Evolutionary conservation across 2,329 filamentous ascomycete genomes (phyloP), one percentile per base, ranked within the genome.

Genomic region (Fusarium chuoi): DNA sequence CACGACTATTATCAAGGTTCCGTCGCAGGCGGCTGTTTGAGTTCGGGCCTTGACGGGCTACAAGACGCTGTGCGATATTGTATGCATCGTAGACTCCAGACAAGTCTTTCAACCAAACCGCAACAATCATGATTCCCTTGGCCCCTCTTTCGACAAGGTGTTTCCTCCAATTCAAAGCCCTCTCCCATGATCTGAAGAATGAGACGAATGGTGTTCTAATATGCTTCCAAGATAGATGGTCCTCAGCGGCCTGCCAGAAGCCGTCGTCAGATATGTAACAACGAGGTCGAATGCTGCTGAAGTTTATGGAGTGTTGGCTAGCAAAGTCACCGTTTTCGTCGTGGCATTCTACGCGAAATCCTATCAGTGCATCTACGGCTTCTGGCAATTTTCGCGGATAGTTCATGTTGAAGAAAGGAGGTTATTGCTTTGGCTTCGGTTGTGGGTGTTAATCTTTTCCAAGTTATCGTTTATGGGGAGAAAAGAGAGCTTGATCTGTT

Each of bases 11-110:
- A 5, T 24, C 4, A 3, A 55, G 38, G 0, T 39, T 51, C 2
- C 1, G 5, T 26, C 30, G 20, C 15, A 26, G 22, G 1, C 0
- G 0, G 3, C 2, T 6, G 4, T 7, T 11, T 46, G 36, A n/a
- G 4, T 3, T 35, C 13, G 7, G 22, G 9, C 0, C 17, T 22
- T 22, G 10, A 28, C 6, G 5, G 35, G 2, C 15, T 35, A 35
- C 0, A 57, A 66, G 42, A 17, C 9, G 1, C 30, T 5, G 8
- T 51, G 44, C 38, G 7, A 59, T 51, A 18, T 6, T 9, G 4
- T 58, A 14, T 9, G 33, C 61, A 38, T 65, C 45, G 26, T 58
- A 65, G 12, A 58, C 44, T 17, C 14, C 12, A n/a, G 42, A 26
- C 12, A 44, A 7, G 9, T 12, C 61, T 9, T 65, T 28, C 20